Percentiles rank a stretch among this genome's conserved stretches.
Evolutionary conservation across 148 eudicot species (phyloP).

Genomic region (Chenopodium album): DNA sequence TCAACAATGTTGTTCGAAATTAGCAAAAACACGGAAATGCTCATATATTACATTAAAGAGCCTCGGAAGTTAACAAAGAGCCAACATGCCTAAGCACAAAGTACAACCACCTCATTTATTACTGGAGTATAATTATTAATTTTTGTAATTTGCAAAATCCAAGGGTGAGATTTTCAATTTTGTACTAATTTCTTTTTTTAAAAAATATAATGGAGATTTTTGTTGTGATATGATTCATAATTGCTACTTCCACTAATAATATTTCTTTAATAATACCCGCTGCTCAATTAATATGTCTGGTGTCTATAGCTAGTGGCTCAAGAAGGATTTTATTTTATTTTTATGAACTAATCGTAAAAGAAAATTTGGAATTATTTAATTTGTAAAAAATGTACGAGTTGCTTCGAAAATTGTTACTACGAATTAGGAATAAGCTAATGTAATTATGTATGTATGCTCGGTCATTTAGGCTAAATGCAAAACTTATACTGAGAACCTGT

Average conservation of each 20-base stretch:
- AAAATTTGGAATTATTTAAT: constrained; percentile 3
- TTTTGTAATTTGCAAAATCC: constrained; percentile 16
- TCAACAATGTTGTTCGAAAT: not conserved
- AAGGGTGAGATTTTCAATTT: constrained; percentile 5
- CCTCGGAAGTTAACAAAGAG: constrained; percentile 28
- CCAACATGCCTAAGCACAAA: constrained; percentile 36
- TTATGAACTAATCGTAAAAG: not conserved
- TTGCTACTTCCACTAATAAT: not conserved
- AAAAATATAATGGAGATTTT: constrained; percentile 8
- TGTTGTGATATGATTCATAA: constrained; percentile 9
- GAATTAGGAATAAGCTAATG: not conserved
- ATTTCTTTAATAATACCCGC: constrained; percentile 17
- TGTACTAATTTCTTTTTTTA: not conserved
- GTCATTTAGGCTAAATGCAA: not conserved
- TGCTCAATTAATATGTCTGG: constrained; percentile 29
- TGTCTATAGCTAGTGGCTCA: constrained; percentile 20
- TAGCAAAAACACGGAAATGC: not conserved
- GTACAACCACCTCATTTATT: constrained; percentile 17
- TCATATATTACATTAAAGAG: not conserved
- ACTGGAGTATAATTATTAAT: not conserved
- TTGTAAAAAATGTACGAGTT: not conserved
- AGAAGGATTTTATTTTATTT: not conserved
- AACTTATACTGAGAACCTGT: not conserved
- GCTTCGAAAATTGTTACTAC: not conserved
- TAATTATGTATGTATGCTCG: not conserved